Evolutionary conservation across 805 yeast genomes (phyloP).

Genomic region (Metschnikowia aberdeeniae): DNA sequence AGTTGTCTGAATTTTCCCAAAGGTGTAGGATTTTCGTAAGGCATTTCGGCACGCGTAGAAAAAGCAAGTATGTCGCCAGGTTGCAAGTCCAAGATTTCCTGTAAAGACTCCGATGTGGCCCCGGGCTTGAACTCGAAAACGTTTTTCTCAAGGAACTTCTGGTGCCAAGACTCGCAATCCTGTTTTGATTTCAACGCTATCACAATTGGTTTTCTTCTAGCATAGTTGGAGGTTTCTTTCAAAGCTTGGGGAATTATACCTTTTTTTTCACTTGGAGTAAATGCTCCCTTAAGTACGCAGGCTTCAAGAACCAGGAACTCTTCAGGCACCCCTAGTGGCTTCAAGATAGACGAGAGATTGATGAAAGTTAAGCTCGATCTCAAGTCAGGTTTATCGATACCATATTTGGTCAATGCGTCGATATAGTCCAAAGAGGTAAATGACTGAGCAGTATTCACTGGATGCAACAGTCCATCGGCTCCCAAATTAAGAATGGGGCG

Average conservation of each 20-base stretch:
- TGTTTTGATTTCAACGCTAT: conserved; percentile 44
- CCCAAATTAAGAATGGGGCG: conserved; percentile 37
- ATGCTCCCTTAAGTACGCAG: conserved; percentile 54
- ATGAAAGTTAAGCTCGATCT: conserved; percentile 54
- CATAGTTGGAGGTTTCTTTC: conserved; percentile 42
- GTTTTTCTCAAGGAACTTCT: conserved; percentile 29
- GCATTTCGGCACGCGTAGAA: conserved; percentile 61
- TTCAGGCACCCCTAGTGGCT: conserved; percentile 23
- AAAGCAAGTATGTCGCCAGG: conserved; percentile 76
- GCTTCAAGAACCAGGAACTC: conserved; percentile 73
- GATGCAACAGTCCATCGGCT: conserved; percentile 27
- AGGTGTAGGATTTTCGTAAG: conserved; percentile 95
- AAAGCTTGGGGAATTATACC: conserved; percentile 35
- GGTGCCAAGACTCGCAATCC: conserved; percentile 43
- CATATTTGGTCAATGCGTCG: conserved; percentile 69
- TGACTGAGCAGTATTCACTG: conserved; percentile 1
- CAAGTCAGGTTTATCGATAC: conserved; percentile 93
- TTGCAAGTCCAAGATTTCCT: conserved; percentile 35
- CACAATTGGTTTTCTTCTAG: conserved; percentile 55
- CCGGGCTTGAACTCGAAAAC: conserved; percentile 16
- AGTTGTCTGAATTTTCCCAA: conserved; percentile 81
- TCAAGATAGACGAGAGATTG: conserved; percentile 42
- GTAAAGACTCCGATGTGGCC: conserved; percentile 18
- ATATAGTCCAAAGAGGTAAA: conserved; percentile 51
- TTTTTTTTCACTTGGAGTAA: conserved; percentile 20